These are phyloP conservation scores for Zymoseptoria crescenta DNA, from an alignment of 2,329 filamentous ascomycete genomes.

Conservation along the genomic window DNA sequence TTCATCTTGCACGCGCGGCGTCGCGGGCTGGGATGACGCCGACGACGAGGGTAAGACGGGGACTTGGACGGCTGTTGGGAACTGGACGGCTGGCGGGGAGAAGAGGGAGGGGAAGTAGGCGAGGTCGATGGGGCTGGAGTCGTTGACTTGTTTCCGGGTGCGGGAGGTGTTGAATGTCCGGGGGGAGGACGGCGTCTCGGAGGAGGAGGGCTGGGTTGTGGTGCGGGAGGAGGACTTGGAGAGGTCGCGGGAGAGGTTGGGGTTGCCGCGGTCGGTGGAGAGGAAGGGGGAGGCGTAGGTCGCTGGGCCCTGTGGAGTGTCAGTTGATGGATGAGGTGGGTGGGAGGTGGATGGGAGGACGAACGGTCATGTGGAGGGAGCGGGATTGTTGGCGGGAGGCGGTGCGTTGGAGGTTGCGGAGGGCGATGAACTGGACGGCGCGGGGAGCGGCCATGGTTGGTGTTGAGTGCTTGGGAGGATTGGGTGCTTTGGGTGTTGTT, in stretches of 20 bases:
- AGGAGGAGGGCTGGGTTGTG: constrained; percentile 20
- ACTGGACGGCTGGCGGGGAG: constrained; percentile 11
- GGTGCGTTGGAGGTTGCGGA: constrained; percentile 30
- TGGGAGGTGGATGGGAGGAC: constrained; percentile 44
- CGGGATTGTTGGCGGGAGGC: constrained; percentile 36
- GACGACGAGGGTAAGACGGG: constrained; percentile 24
- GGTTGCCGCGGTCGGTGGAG: constrained; percentile 45
- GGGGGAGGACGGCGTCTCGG: constrained; percentile 16
- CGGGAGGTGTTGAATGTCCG: constrained; percentile 57
- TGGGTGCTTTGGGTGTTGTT: neutral
- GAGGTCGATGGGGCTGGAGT: constrained; percentile 56
- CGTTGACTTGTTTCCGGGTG: constrained; percentile 47
- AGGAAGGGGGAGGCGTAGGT: constrained; percentile 31
- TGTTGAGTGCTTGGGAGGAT: neutral
- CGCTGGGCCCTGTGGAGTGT: neutral
- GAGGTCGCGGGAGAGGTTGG: constrained; percentile 46
- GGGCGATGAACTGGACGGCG: constrained; percentile 36
- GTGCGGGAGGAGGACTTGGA: constrained; percentile 47
- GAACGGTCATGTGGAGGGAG: constrained; percentile 53
- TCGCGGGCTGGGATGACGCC: constrained; percentile 8
- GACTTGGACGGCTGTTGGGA: constrained; percentile 23
- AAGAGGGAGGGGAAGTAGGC: constrained; percentile 47
- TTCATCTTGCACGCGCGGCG: constrained; percentile 18
- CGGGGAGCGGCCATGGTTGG: constrained; percentile 37
- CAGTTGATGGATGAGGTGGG: constrained; percentile 42